Conservation (phyloP, 2,329 filamentous ascomycete genomes). For the Geoglossum cookeanum region DNA sequence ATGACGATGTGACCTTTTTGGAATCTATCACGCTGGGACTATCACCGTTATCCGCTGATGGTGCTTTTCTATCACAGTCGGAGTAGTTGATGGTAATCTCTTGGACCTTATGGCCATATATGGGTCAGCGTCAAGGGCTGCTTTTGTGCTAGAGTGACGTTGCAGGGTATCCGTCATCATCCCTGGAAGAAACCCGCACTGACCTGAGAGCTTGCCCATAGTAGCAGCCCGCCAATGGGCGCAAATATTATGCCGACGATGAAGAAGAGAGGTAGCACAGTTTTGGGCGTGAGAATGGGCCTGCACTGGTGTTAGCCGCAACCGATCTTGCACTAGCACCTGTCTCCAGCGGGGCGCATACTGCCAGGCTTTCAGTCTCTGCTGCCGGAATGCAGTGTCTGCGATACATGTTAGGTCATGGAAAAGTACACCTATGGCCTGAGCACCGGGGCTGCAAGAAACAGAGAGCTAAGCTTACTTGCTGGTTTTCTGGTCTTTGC, state of each 20-base stretch:
- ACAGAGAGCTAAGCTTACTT: conserved; percentile 35
- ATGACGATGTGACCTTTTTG: conserved; percentile 44
- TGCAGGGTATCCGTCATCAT: not conserved
- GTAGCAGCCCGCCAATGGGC: conserved; percentile 68
- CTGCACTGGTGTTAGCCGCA: conserved; percentile 25
- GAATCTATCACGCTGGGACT: conserved; percentile 33
- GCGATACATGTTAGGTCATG: not conserved
- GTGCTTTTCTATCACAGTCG: conserved; percentile 43
- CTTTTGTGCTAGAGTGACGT: not conserved
- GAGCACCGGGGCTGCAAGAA: not conserved
- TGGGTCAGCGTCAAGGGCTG: not conserved
- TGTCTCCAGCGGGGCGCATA: conserved; percentile 29
- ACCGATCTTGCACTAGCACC: conserved; percentile 7
- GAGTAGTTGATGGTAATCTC: conserved; percentile 87
- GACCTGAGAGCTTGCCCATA: conserved; percentile 72
- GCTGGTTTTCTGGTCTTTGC: conserved; percentile 82
- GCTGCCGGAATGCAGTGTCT: conserved; percentile 91
- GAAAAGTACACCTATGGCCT: not conserved
- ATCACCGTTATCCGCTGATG: conserved; percentile 16
- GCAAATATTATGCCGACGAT: conserved; percentile 80
- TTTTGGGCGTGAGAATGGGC: conserved; percentile 89
- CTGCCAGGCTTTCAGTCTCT: conserved; percentile 97
- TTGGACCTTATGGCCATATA: conserved; percentile 43
- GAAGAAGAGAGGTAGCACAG: conserved; percentile 80
- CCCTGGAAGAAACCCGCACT: not conserved